Conservation (phyloP, 2,329 filamentous ascomycete species). For the Phyllosticta citriasiana region DNA sequence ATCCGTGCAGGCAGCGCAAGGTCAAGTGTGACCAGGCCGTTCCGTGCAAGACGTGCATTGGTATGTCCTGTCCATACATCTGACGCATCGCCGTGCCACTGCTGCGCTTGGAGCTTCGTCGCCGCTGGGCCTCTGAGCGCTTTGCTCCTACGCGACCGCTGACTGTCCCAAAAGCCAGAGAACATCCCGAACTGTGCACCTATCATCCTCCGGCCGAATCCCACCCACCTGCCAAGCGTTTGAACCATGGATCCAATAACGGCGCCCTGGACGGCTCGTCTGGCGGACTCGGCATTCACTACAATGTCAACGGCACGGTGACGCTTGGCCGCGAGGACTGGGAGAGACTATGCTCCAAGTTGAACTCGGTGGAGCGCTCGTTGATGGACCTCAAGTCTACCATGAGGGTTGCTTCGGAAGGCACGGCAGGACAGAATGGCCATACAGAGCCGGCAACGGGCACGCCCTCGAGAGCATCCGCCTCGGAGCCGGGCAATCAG, state of each 20-base stretch:
- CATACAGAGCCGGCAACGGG: conserved; percentile 24
- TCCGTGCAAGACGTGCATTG: conserved; percentile 42
- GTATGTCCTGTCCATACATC: conserved; percentile 15
- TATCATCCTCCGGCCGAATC: conserved; percentile 31
- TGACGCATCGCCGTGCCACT: background rate
- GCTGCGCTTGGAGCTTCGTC: background rate
- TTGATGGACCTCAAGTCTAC: conserved; percentile 35
- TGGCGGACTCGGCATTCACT: conserved; percentile 7
- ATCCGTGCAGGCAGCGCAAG: conserved; percentile 39
- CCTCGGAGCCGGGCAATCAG: conserved; percentile 23
- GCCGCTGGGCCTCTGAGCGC: background rate
- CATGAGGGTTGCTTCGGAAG: conserved; percentile 27
- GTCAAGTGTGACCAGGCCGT: conserved; percentile 39
- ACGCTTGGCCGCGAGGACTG: conserved; percentile 35
- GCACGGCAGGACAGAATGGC: conserved; percentile 14
- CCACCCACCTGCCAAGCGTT: conserved; percentile 30
- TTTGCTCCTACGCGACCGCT: background rate
- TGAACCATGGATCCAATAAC: conserved; percentile 11
- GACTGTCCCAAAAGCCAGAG: conserved; percentile 19
- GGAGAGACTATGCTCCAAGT: conserved; percentile 38
- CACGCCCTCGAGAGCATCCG: conserved; percentile 22
- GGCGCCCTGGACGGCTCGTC: background rate
- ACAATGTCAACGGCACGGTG: conserved; percentile 28
- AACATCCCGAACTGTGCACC: conserved; percentile 41
- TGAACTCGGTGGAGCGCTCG: conserved; percentile 38